Conservation (phyloP, 2,329 filamentous ascomycete genomes). For the Aspergillus tamarii region DNA sequence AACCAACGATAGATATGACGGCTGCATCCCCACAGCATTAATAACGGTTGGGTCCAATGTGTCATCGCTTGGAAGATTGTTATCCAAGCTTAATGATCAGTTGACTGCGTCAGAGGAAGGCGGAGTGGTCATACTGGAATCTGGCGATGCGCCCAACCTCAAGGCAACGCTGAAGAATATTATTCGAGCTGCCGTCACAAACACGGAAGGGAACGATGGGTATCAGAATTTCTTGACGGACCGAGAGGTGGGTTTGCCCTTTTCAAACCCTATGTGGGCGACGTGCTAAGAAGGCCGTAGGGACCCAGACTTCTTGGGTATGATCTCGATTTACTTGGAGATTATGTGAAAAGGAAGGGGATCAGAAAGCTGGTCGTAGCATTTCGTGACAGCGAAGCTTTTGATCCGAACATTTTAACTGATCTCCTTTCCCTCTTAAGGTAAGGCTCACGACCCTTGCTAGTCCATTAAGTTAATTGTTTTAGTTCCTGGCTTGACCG, state of each 20-base stretch:
- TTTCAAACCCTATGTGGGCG: not conserved
- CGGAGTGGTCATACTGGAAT: constrained; percentile 46
- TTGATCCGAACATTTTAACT: constrained; percentile 47
- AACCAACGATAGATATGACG: constrained; percentile 36
- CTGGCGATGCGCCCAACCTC: constrained; percentile 49
- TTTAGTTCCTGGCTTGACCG: constrained; percentile 63
- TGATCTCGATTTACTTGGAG: constrained; percentile 49
- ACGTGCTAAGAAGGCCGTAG: constrained; percentile 25
- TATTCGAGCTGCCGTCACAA: constrained; percentile 46
- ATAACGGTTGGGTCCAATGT: constrained; percentile 50
- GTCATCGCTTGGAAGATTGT: constrained; percentile 42
- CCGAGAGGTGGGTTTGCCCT: constrained; percentile 36
- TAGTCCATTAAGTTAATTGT: constrained; percentile 26
- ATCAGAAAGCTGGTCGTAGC: constrained; percentile 46
- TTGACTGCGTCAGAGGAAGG: constrained; percentile 35
- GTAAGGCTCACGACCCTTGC: constrained; percentile 35
- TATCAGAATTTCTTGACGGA: constrained; percentile 45
- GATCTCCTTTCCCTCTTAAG: constrained; percentile 51
- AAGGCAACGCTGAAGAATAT: constrained; percentile 52
- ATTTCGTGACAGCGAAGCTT: constrained; percentile 52
- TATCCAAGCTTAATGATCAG: constrained; percentile 41
- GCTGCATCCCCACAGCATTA: constrained; percentile 46
- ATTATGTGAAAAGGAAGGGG: constrained; percentile 43
- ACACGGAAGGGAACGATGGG: constrained; percentile 41
- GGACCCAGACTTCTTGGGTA: constrained; percentile 48